Base-by-base conservation (phyloP, 805 yeast genomes). In the Sungouiozyma ichnusensis region DNA sequence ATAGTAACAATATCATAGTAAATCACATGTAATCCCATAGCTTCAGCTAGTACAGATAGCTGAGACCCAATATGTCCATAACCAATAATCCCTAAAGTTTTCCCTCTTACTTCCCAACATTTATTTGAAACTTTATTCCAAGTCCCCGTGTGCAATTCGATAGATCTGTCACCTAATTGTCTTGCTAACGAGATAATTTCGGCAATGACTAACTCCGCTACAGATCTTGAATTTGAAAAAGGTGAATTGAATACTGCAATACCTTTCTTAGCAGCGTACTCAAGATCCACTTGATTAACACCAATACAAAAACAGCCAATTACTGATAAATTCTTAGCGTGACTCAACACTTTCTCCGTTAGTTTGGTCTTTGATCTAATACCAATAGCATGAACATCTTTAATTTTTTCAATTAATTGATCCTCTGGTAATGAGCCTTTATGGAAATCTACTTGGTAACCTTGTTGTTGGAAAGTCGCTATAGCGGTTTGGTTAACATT, bases 31-130 rank as follows among this genome's bases (percentile, higher is more conserved):
- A 92, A 81, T 68, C 98, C 98, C 79, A 92, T 79, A 36, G 97
- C 77, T 73, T 92, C 98, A 39, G 98, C 97, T 55, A 92, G 71
- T 9, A 92, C 98, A 7, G 95, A 84, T 62, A 92, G 79, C 70
- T 92, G 98, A 39, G 97, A 71, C 55, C 98, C 98, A 69, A 92
- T 92, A 66, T 92, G 98, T 56, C 98, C 98, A 60, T 92, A 92
- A 54, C 98, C 98, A 33, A 92, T 74, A 58, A 92, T 92, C 48
- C 98, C 98, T 55, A 92, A 73, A 38, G 98, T 90, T 68, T 92
- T 92, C 53, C 98, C 98, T 71, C 98, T 84, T 54, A 92, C 88
- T 70, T 92, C 98, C 97, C 97, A 92, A 71, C 98, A 92, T 66
- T 77, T 87, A 52, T 85, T 74, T 57, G 84, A 73, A 54, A 90